Evolutionary conservation across 768 basidiomycete genomes (phyloP).

Genomic region (Neoboletus magnificus): DNA sequence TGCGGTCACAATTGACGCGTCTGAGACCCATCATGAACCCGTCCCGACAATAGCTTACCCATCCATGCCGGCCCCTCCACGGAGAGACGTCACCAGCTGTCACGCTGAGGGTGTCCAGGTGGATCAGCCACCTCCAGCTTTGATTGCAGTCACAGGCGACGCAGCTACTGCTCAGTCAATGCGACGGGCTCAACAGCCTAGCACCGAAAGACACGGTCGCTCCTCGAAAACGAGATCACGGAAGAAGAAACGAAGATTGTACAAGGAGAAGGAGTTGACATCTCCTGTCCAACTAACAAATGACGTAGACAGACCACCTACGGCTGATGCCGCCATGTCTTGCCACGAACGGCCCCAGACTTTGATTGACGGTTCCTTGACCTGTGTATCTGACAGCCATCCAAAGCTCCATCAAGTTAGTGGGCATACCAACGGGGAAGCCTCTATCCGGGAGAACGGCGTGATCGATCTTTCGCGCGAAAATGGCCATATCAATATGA

Average conservation of each 20-base stretch:
- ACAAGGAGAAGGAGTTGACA: slow-evolving; percentile 3
- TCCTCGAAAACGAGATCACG: slow-evolving; percentile 1
- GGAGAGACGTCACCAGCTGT: background rate
- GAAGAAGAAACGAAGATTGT: slow-evolving; percentile 18
- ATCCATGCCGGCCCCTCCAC: background rate
- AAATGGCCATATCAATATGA: background rate
- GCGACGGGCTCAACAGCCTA: background rate
- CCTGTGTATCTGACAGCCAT: background rate
- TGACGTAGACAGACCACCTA: background rate
- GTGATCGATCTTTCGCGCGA: background rate
- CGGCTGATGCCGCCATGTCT: background rate
- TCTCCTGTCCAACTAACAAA: background rate
- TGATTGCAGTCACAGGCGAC: background rate
- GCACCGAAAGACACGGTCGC: background rate
- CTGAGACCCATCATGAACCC: background rate
- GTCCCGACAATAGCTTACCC: background rate
- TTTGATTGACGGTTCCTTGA: background rate
- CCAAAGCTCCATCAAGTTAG: background rate
- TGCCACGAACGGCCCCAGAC: slow-evolving; percentile 1
- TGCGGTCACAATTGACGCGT: slow-evolving; percentile 5
- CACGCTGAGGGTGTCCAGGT: background rate
- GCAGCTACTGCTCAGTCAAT: background rate
- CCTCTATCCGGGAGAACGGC: background rate
- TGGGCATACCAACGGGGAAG: background rate
- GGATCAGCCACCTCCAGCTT: background rate